Percentiles rank a stretch among this genome's conserved stretches.
Evolutionary conservation across 2,329 filamentous ascomycete species (phyloP).

Genomic region (Paracorniculantispora psalliotae): DNA sequence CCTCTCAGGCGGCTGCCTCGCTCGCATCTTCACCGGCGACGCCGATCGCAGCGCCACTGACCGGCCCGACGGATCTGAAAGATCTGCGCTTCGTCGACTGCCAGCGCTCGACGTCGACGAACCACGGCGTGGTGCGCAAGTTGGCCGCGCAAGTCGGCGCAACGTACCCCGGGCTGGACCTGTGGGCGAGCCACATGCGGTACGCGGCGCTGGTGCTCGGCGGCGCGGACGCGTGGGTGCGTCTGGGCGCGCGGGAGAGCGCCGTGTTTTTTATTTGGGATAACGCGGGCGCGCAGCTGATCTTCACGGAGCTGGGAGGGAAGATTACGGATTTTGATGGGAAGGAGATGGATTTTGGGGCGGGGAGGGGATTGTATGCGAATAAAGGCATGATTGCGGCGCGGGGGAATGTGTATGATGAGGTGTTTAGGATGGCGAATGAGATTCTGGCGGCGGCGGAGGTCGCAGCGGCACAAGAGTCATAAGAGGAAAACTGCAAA

Average conservation of each 20-base stretch:
- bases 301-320: conserved; percentile 52
- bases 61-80: conserved; percentile 14
- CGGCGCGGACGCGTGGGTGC: conserved; percentile 31
- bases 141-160: conserved; percentile 28
- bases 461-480: background rate
- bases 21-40: conserved; percentile 19
- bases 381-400: conserved; percentile 40
- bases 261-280: conserved; percentile 40
- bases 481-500: conserved; percentile 4
- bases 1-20: background rate
- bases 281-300: conserved; percentile 53
- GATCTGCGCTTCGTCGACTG: conserved; percentile 32
- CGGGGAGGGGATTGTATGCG: conserved; percentile 27
- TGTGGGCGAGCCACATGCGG: conserved; percentile 37
- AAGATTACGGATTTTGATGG: conserved; percentile 45
- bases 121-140: conserved; percentile 27
- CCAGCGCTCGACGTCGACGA: conserved; percentile 25
- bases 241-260: conserved; percentile 22
- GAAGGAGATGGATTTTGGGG: conserved; percentile 30
- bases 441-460: conserved; percentile 20
- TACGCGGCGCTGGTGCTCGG: conserved; percentile 35
- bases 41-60: conserved; percentile 19
- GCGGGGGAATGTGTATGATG: conserved; percentile 36
- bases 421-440: conserved; percentile 31
- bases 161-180: conserved; percentile 31